phyloP scores from a whole-genome alignment of 2,329 filamentous ascomycete species.

The Nannizziopsis arthrosporioides region DNA sequence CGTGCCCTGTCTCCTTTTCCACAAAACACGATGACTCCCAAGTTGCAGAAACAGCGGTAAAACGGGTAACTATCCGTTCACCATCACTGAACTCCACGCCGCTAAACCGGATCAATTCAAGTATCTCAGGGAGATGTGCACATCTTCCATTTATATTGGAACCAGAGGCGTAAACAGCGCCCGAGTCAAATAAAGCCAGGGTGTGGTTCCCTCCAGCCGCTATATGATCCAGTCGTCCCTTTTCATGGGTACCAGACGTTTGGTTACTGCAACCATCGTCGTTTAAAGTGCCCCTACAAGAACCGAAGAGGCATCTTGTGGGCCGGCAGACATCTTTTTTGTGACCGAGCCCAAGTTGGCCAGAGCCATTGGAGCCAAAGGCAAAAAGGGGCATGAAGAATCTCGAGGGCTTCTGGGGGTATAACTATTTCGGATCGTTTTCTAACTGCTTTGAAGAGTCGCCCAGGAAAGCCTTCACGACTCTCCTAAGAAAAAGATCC shows the following conservation, averaged over 20 bases:
- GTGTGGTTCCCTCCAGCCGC: slow-evolving; percentile 78
- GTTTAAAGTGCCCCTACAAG: no score
- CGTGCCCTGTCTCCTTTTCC: slow-evolving; percentile 29
- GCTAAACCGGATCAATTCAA: slow-evolving; percentile 19
- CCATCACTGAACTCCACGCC: slow-evolving; percentile 19
- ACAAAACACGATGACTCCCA: slow-evolving; percentile 66
- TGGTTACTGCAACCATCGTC: background rate
- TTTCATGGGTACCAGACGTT: background rate
- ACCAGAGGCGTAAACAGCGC: slow-evolving; percentile 55
- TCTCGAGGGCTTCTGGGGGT: background rate
- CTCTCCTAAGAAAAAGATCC: no score
- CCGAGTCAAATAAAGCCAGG: slow-evolving; percentile 52
- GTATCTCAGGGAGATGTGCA: slow-evolving; percentile 16
- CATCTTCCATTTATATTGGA: slow-evolving; percentile 42
- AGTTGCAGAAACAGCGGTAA: slow-evolving; percentile 52
- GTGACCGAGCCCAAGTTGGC: slow-evolving; percentile 61
- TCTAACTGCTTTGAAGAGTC: background rate
- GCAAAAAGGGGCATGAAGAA: slow-evolving; percentile 44
- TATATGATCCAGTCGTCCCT: slow-evolving; percentile 23
- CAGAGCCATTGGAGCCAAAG: slow-evolving; percentile 65
- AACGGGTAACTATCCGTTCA: slow-evolving; percentile 20
- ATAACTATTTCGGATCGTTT: background rate
- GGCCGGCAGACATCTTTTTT: slow-evolving; percentile 58
- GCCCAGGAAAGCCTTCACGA: no score
- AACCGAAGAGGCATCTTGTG: slow-evolving; percentile 48